Base-by-base conservation (phyloP, 1,284 basidiomycete species). In the Butyriboletus appendiculatus region DNA sequence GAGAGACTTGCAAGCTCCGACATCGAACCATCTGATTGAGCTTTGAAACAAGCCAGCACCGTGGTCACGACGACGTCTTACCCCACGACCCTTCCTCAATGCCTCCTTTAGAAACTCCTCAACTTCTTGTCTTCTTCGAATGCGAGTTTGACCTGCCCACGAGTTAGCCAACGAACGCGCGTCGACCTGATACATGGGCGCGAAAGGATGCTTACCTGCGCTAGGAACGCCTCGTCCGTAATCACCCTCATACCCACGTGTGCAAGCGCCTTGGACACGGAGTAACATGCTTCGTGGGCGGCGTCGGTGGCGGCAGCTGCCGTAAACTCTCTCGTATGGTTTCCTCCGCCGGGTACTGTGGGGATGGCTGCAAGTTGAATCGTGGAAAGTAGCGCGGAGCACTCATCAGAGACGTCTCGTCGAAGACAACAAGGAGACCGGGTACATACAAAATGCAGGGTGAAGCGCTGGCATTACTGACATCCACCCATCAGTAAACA, bases 271-370 rank as follows among this genome's bases (percentile, higher is more conserved):
- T 86, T 85, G 11, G 81, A 76, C 2, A 84, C 74, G 48, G 74
- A 74, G 46, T 88, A 70, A 24, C 81, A 79, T 10, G 78, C 79
- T 9, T 78, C 72, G 58, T 89, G 87, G 0, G 87, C 82, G 54
- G 74, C 74, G 14, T 72, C 64, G 0, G 81, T 83, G 0, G 75
- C 68, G 1, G 86, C 85, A 0, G 85, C 73, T 34, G 75, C 65
- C 14, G 80, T 70, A 66, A 89, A 90, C 16, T 73, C 78, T 5
- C 72, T 70, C 0, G 86, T 88, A 60, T 88, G 86, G 65, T 88
- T 88, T 10, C 81, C 81, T 20, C 85, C 86, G 66, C 80, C 75
- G 0, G 72, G 67, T 26, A 77, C 68, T 8, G 80, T 84, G 4
- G 82, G 84, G 28, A 86, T 84, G 8, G 81, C 76, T 81, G 46